Conservation (phyloP, 129 eudicot species). For the Flaveria trinervia region DNA sequence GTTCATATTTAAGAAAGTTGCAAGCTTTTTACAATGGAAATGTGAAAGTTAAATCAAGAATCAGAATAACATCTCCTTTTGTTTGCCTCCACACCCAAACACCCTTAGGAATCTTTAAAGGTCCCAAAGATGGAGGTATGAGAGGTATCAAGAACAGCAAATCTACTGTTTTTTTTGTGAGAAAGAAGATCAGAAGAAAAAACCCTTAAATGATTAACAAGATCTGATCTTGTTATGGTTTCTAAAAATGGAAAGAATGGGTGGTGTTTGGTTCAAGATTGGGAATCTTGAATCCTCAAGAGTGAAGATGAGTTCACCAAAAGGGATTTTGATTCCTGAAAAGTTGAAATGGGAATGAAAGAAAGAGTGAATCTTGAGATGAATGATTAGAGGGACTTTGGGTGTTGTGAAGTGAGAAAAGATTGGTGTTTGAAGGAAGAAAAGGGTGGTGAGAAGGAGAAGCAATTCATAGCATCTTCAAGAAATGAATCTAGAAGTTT, state of each 20-base stretch:
- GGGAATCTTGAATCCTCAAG: not conserved
- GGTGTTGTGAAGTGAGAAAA: not conserved
- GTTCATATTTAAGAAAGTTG: slow-evolving; percentile 8
- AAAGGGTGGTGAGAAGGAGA: slow-evolving; percentile 17
- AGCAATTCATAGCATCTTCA: slow-evolving; percentile 22
- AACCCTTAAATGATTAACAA: slow-evolving; percentile 23
- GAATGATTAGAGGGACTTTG: not conserved
- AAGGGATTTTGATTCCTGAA: not conserved
- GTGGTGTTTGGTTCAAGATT: not conserved
- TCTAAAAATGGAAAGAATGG: not conserved
- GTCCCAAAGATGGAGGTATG: slow-evolving; percentile 32
- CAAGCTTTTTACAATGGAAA: slow-evolving; percentile 28
- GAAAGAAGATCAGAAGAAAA: not conserved
- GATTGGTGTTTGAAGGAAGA: not conserved
- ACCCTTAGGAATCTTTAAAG: slow-evolving; percentile 37
- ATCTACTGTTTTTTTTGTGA: slow-evolving; percentile 27
- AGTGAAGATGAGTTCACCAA: not conserved
- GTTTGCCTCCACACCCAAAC: slow-evolving; percentile 38
- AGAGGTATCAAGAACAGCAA: slow-evolving; percentile 33
- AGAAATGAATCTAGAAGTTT: slow-evolving; percentile 21
- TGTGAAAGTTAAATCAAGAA: slow-evolving; percentile 29
- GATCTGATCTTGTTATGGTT: slow-evolving; percentile 4
- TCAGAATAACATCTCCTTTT: slow-evolving; percentile 37
- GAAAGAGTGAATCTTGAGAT: not conserved
- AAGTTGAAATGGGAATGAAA: not conserved